Evolutionary conservation across 768 basidiomycete genomes (phyloP).

Genomic region (Pisolithus orientalis): DNA sequence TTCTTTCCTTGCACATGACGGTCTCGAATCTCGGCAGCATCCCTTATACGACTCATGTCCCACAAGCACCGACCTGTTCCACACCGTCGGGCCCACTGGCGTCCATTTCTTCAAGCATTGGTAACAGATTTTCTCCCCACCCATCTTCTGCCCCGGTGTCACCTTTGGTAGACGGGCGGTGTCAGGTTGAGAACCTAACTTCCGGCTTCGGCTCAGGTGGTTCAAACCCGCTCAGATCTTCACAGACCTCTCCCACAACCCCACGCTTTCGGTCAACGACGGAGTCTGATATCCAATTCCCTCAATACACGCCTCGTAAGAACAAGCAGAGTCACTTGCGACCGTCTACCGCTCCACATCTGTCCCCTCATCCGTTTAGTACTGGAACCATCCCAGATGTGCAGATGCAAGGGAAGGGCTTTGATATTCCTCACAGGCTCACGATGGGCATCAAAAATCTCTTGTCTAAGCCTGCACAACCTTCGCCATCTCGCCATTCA

Average conservation of each 20-base stretch:
- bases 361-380: not conserved
- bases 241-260: slow-evolving; percentile 10
- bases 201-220: slow-evolving; percentile 4
- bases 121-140: slow-evolving; percentile 14
- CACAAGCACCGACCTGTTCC: not conserved
- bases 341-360: slow-evolving; percentile 14
- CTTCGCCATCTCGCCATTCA: slow-evolving; percentile 18
- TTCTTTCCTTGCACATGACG: slow-evolving; percentile 13
- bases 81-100: slow-evolving; percentile 23
- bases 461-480: slow-evolving; percentile 26
- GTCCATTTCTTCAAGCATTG: slow-evolving; percentile 17
- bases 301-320: slow-evolving; percentile 2
- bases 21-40: slow-evolving; percentile 9
- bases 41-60: slow-evolving; percentile 2
- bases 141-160: slow-evolving; percentile 23
- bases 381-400: not conserved
- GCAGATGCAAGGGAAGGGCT: slow-evolving; percentile 9
- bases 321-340: not conserved
- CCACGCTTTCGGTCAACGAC: slow-evolving; percentile 13
- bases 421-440: slow-evolving; percentile 13
- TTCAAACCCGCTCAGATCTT: slow-evolving; percentile 4
- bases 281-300: slow-evolving; percentile 13
- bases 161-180: slow-evolving; percentile 7
- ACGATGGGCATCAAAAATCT: slow-evolving; percentile 30
- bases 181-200: slow-evolving; percentile 13